Evolutionary conservation across 2,329 filamentous ascomycete species (phyloP).

Genomic region (Colletotrichum neosansevieriae): DNA sequence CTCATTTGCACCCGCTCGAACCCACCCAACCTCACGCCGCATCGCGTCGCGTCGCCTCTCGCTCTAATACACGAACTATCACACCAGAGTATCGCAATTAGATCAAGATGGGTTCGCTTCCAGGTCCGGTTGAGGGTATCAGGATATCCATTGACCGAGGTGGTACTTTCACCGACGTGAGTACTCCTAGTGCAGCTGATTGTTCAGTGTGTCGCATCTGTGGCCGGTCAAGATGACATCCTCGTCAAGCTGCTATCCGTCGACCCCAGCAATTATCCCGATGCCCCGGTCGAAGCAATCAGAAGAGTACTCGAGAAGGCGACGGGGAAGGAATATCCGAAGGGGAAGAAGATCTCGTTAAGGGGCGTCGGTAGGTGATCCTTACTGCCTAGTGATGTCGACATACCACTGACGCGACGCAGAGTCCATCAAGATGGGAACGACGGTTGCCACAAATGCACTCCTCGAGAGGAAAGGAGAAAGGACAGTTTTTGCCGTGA

Average conservation of each 20-base stretch:
- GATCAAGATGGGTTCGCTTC: constrained; percentile 28
- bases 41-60: neutral
- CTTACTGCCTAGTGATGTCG: neutral
- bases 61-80: neutral
- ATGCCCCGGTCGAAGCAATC: constrained; percentile 81
- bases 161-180: constrained; percentile 73
- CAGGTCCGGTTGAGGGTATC: constrained; percentile 34
- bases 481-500: constrained; percentile 73
- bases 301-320: constrained; percentile 57
- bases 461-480: constrained; percentile 81
- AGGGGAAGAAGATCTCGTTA: constrained; percentile 42
- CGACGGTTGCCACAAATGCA: constrained; percentile 82
- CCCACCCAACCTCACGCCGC: neutral
- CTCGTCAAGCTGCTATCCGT: constrained; percentile 80
- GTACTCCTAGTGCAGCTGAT: constrained; percentile 57
- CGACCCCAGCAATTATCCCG: constrained; percentile 77
- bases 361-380: constrained; percentile 44
- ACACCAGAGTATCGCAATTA: neutral
- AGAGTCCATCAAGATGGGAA: constrained; percentile 82
- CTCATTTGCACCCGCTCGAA: neutral
- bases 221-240: constrained; percentile 64
- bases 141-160: constrained; percentile 47
- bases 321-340: constrained; percentile 48
- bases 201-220: constrained; percentile 29
- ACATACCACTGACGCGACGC: neutral